Evolutionary conservation across 2,329 filamentous ascomycete species (phyloP).

Genomic region (Nemania sp.): DNA sequence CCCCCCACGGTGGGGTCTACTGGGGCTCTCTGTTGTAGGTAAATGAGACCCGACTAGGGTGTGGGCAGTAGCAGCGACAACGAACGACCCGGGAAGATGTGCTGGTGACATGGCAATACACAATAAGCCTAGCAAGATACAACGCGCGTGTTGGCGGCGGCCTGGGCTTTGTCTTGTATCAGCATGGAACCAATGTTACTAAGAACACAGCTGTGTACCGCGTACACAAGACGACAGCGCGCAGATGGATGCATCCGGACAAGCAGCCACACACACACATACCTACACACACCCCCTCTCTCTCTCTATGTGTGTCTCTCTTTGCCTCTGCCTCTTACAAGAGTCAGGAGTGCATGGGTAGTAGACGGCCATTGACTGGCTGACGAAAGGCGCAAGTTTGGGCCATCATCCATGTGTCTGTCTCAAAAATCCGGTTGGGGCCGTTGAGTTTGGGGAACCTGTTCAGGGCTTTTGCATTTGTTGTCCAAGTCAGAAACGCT

Average conservation of each 20-base stretch:
- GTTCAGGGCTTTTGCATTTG: constrained; percentile 21
- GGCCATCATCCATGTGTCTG: constrained; percentile 26
- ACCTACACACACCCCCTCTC: not conserved
- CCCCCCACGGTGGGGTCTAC: not conserved
- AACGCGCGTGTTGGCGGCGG: constrained; percentile 28
- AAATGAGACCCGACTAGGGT: no score
- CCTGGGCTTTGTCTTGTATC: constrained; percentile 32
- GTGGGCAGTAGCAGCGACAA: constrained; percentile 4
- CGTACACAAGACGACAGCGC: not conserved
- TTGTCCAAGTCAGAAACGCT: constrained; percentile 10
- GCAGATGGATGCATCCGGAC: no score
- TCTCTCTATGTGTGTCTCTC: not conserved
- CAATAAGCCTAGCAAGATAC: constrained; percentile 18
- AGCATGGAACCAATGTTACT: constrained; percentile 36
- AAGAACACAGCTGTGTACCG: constrained; percentile 22
- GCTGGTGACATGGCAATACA: constrained; percentile 28
- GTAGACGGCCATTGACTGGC: constrained; percentile 31
- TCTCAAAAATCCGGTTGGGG: constrained; percentile 32
- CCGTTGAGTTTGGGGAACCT: constrained; percentile 9
- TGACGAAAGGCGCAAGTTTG: constrained; percentile 24
- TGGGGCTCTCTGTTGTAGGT: not conserved
- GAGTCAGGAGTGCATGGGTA: constrained; percentile 17
- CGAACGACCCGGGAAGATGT: constrained; percentile 10
- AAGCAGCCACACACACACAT: not conserved
- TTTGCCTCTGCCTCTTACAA: not conserved